Base-by-base conservation (phyloP, 371 early-diverging fungal genomes). In the Zancudomyces culisetae region DNA sequence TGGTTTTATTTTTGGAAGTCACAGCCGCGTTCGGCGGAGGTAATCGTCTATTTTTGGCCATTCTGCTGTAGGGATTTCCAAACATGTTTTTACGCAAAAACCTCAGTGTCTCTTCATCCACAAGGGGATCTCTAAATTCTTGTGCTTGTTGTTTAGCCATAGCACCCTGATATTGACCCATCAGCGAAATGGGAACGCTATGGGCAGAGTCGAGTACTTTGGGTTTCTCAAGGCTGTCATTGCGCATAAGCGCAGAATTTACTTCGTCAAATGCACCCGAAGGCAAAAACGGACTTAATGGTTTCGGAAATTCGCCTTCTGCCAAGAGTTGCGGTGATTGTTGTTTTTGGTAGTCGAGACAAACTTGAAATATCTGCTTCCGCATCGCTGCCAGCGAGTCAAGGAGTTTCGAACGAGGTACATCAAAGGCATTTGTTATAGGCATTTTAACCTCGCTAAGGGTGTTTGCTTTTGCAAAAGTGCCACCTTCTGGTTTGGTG, bases 61-160 rank as follows among this genome's bases (percentile, higher is more conserved):
- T 55, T 10, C 64, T 60, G 50, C 58, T 48, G 57, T 77, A 82
- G 0, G 82, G 82, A 47, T 80, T 82, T 26, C 83, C 83, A 63
- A 81, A 82, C 71, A 82, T 74, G 4, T 75, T 74, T 18, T 65
- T 60, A 28, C 71, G 71, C 29, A 68, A 60, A 41, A 59, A 59
- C 49, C 62, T 61, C 0, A 67, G 62, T 0, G 64, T 67, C 10
- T 79, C 78, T 45, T 81, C 83, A 46, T 76, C 76, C 27, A 76
- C 60, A 27, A 77, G 58, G 4, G 82, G 80, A 51, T 78, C 74
- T 39, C 82, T 66, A 21, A 76, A 64, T 39, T 70, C 69, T 12
- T 72, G 65, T 20, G 66, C 61, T 1, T 63, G 60, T 45, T 66
- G 61, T 13, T 59, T 57, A n/a, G 58, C 49, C 73, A 77, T 73